phyloP scores from a whole-genome alignment of 1,139 yeast genomes.

The Debaryomycetaceae sp. region DNA sequence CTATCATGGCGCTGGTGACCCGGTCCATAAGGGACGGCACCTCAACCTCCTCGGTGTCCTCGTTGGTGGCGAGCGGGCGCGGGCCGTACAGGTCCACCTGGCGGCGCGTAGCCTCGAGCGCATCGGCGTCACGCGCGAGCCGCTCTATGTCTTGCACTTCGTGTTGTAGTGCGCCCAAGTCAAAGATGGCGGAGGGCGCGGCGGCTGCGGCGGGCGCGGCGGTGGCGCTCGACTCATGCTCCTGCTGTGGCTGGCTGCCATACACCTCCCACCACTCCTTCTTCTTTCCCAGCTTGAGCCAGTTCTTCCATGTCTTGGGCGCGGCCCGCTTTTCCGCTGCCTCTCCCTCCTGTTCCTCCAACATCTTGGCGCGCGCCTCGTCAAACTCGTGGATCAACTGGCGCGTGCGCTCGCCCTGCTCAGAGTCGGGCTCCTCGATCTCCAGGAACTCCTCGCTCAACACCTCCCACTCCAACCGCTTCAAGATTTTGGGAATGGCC shows the following conservation, averaged over 20 bases:
- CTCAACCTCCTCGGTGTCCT: no score
- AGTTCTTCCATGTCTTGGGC: conserved; percentile 51
- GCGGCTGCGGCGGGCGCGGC: conserved; percentile 9
- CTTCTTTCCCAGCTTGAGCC: conserved; percentile 60
- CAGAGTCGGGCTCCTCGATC: conserved; percentile 95
- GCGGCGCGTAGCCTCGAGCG: no score
- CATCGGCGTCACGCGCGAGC: conserved; percentile 19
- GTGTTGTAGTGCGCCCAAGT: conserved; percentile 40
- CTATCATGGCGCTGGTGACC: no score
- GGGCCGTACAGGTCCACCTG: no score
- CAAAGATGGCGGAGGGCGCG: conserved; percentile 30
- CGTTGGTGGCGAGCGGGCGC: no score
- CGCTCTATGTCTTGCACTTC: conserved; percentile 45
- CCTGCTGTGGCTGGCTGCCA: conserved; percentile 1
- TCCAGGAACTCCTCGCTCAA: conserved; percentile 89
- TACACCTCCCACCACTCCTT: conserved; percentile 88
- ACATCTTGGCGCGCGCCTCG: conserved; percentile 66
- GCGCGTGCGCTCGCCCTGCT: conserved; percentile 75
- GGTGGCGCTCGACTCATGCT: neutral
- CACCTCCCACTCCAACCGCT: conserved; percentile 72
- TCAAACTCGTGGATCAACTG: conserved; percentile 80
- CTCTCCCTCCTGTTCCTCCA: conserved; percentile 29
- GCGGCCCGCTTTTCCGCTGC: conserved; percentile 25
- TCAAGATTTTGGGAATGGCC: conserved; percentile 79
- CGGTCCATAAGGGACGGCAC: no score